Evolutionary conservation across 1,284 basidiomycete genomes (phyloP), one percentile per base, ranked within the genome.

Genomic region (Boletus semigastroideus): DNA sequence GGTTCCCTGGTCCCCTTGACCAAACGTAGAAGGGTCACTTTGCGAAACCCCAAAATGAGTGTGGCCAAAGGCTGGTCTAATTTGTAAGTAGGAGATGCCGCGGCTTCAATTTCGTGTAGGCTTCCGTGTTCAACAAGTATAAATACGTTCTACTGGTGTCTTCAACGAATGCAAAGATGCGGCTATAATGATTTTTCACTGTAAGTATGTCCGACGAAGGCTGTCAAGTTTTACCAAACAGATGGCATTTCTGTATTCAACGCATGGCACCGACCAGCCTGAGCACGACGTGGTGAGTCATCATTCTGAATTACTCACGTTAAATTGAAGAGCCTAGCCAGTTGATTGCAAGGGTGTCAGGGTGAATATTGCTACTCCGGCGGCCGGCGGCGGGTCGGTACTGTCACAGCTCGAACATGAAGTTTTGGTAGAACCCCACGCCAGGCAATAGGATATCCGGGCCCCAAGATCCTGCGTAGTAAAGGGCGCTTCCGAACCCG

Each of bases 31-130:
- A 17, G 63, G 43, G 4, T 53, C 46, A 16, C 51, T 49, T 5
- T 59, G 42, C 12, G 62, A 46, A 36, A 58, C 51, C 4, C 71
- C 71, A 38, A 74, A 72, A 10, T 65, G 66, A 11, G 69, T 46
- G 44, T 70, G 61, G n/a, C 73, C 74, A 47, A 73, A 75, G 2
- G 71, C 63, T 51, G 60, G 52, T 51, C n/a, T n/a, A n/a, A n/a
- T n/a, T n/a, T n/a, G n/a, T n/a, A n/a, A n/a, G n/a, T n/a, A n/a
- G n/a, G n/a, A n/a, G n/a, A n/a, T n/a, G n/a, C n/a, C n/a, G n/a
- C n/a, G n/a, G n/a, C n/a, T n/a, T n/a, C n/a, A n/a, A n/a, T n/a
- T n/a, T n/a, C n/a, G n/a, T 60, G 61, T 12, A 22, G 25, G 30
- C 51, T 40, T 60, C 33, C 9, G 2, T 19, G 53, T 52, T 60